Evolutionary conservation across 805 yeast genomes (phyloP).

Genomic region (Cyberlindnera samutprakarnensis): DNA sequence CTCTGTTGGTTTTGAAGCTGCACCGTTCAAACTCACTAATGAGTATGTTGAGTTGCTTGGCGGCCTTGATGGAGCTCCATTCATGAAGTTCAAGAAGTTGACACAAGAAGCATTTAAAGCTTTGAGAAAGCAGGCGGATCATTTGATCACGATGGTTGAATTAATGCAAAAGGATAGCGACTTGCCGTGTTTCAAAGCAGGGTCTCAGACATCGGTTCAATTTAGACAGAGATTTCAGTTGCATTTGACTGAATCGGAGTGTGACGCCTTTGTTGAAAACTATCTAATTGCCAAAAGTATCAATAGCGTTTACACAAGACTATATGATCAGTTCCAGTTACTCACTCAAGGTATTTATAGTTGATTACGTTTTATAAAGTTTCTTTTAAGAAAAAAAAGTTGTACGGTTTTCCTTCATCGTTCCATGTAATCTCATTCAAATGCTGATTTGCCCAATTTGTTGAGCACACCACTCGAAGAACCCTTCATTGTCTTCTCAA

Average conservation of each 20-base stretch:
- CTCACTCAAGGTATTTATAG: slow-evolving; percentile 92
- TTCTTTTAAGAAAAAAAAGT: neutral
- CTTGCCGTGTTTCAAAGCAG: slow-evolving; percentile 87
- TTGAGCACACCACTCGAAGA: too few species aligned
- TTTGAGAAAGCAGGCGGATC: slow-evolving; percentile 65
- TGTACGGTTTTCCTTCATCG: too few species aligned
- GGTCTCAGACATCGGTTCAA: slow-evolving; percentile 73
- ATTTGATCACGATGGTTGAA: slow-evolving; percentile 76
- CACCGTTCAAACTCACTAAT: slow-evolving; percentile 87
- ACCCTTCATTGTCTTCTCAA: slow-evolving; percentile 8
- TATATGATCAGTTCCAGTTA: slow-evolving; percentile 93
- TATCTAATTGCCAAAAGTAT: slow-evolving; percentile 70
- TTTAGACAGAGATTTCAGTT: slow-evolving; percentile 77
- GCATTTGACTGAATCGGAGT: slow-evolving; percentile 63
- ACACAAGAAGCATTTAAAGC: slow-evolving; percentile 70
- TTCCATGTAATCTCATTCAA: neutral
- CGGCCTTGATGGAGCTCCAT: slow-evolving; percentile 60
- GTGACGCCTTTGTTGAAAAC: slow-evolving; percentile 72
- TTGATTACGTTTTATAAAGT: slow-evolving; percentile 20
- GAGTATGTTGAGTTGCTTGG: slow-evolving; percentile 89
- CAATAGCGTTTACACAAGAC: slow-evolving; percentile 83
- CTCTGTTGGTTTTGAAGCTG: slow-evolving; percentile 94
- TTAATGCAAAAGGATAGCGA: slow-evolving; percentile 88
- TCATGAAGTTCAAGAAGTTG: slow-evolving; percentile 49
- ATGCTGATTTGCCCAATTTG: too few species aligned